A percentile compares a stretch with the other conserved stretches of the same genome.
Evolutionary conservation across 805 yeast species (phyloP).

Genomic region (Hanseniaspora jakobsenii): DNA sequence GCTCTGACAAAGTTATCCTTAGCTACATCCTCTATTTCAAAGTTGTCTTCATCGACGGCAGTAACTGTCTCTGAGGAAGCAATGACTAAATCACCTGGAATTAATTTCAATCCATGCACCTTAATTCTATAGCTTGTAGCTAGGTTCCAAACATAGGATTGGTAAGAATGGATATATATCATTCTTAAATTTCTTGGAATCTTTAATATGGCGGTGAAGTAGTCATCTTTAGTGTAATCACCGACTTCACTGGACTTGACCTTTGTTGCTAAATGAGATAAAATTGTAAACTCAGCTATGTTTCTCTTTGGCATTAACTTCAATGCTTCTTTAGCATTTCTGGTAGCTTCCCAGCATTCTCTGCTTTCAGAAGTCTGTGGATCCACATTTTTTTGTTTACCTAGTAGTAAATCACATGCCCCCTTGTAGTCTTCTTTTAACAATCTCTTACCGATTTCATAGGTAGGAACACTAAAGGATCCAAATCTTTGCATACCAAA

Average conservation of each 20-base stretch:
- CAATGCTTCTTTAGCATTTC: constrained; percentile 52
- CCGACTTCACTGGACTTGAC: constrained; percentile 35
- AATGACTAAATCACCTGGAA: constrained; percentile 71
- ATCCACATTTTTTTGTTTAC: constrained; percentile 73
- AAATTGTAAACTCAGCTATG: constrained; percentile 67
- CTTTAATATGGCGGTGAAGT: constrained; percentile 68
- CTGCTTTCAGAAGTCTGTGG: constrained; percentile 81
- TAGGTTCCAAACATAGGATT: constrained; percentile 86
- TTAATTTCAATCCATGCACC: constrained; percentile 54
- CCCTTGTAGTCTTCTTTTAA: constrained; percentile 63
- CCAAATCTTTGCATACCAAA: constrained; percentile 99
- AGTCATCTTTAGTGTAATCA: constrained; percentile 40
- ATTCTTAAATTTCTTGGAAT: constrained; percentile 85
- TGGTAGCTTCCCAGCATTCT: constrained; percentile 63
- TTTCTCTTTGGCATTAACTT: constrained; percentile 77
- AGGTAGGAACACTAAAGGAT: constrained; percentile 86
- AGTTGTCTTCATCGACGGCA: constrained; percentile 37
- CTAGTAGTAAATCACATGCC: constrained; percentile 65
- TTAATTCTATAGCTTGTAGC: constrained; percentile 69
- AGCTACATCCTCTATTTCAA: constrained; percentile 59
- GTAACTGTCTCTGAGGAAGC: constrained; percentile 23
- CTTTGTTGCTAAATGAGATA: constrained; percentile 47
- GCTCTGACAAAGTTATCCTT: constrained; percentile 51
- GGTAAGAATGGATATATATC: constrained; percentile 97
- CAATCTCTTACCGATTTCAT: constrained; percentile 63